phyloP scores from a whole-genome alignment of 2,329 filamentous ascomycete genomes.

The Trichoderma aggressivum region DNA sequence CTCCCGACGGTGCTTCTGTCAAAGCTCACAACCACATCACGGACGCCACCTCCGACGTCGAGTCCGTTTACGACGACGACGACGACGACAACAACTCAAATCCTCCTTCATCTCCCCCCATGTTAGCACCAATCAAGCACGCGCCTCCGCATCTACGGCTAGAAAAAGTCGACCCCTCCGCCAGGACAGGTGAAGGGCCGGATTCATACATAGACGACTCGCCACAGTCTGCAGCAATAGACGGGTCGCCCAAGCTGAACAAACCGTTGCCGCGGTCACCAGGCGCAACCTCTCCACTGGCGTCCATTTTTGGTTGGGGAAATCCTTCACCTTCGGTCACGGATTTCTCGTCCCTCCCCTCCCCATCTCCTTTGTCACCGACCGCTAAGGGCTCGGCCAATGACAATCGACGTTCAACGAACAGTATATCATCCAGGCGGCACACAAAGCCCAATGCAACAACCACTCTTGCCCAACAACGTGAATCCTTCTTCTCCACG shows the following conservation, averaged over 20 bases:
- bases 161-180: slow-evolving; percentile 38
- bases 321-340: slow-evolving; percentile 45
- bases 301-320: slow-evolving; percentile 53
- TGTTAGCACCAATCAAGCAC: slow-evolving; percentile 45
- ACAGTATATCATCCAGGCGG: slow-evolving; percentile 33
- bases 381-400: slow-evolving; percentile 35
- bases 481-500: slow-evolving; percentile 51
- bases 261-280: slow-evolving; percentile 56
- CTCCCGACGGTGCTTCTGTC: slow-evolving; percentile 27
- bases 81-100: slow-evolving; percentile 37
- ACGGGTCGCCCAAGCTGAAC: slow-evolving; percentile 43
- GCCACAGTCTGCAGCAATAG: slow-evolving; percentile 28
- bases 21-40: slow-evolving; percentile 31
- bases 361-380: slow-evolving; percentile 51
- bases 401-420: slow-evolving; percentile 31
- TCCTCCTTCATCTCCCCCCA: slow-evolving; percentile 42
- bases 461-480: slow-evolving; percentile 46
- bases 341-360: slow-evolving; percentile 53
- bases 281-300: slow-evolving; percentile 45
- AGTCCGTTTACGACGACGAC: slow-evolving; percentile 31
- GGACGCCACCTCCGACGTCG: slow-evolving; percentile 23
- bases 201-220: slow-evolving; percentile 27
- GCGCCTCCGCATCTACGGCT: slow-evolving; percentile 53
- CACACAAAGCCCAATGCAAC: slow-evolving; percentile 40
- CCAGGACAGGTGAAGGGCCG: slow-evolving; percentile 26